Base-by-base conservation (phyloP, 2,329 filamentous ascomycete genomes). In the Grosmannia huntii region DNA sequence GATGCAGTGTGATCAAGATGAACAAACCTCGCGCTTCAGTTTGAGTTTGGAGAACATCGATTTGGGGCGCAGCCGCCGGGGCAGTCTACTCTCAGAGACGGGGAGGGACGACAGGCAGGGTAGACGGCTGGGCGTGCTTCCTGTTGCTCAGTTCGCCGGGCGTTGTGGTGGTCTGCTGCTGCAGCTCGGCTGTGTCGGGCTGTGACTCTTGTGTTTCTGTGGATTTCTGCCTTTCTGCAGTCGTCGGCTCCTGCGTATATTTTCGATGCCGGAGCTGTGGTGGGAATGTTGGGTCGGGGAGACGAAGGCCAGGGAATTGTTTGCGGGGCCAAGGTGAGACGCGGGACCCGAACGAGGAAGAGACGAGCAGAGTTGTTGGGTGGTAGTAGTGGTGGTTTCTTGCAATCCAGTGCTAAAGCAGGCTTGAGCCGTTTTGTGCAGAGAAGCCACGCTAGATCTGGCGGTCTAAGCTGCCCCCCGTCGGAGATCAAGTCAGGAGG, bases 1-100 rank as follows among this genome's bases (percentile, higher is more conserved):
- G 55, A 31, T 14, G 23, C 38, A 23, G 41, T 19, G 25, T 51
- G 25, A 56, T 38, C 21, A 55, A 46, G 50, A 54, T 36, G 50
- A 33, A 63, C 63, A 46, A 49, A 65, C 64, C 63, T 65, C 64
- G 61, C 64, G 64, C 62, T 65, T 65, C 49, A 65, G 61, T 60
- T 65, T 65, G 53, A 65, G 60, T 65, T 65, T 65, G 57, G 63
- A 64, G 55, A 65, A 64, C 64, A 65, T 65, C 60, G 57, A 61
- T 54, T 53, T 58, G 44, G 44, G 33, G 50, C n/a, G 28, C 44
- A 49, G 54, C 54, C 21, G 31, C 31, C 55, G 28, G 14, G 31
- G 55, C 46, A 31, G 55, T 51, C 28, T 38, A 46, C 41, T 31
- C 41, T 27, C 53, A 31, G 53, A 4, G 53, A 28, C 14, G 52